Base-by-base conservation (phyloP, 257 asterid genomes). In the Solanum chmielewskii region DNA sequence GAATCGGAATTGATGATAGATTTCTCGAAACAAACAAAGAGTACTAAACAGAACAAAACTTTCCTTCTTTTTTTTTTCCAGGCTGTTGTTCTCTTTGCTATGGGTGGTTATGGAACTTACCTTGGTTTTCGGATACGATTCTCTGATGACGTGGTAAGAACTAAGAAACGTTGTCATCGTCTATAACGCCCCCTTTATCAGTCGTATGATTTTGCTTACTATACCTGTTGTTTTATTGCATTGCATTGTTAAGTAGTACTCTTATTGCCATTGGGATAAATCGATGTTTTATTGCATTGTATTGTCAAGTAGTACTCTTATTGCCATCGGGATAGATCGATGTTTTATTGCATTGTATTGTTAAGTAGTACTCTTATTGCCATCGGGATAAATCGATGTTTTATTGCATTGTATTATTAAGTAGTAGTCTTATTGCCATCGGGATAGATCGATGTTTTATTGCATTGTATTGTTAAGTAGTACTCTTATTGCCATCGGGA, bases 61-160 rank as follows among this genome's bases (percentile, higher is more conserved):
- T 49, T 7, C 60, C 60, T 87, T 27, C 27, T 27, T 27, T 7
- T 47, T 49, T 69, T 16, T 31, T 47, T 89, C 86, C 87, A 97
- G 98, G 98, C 99, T 66, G 98, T 97, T 68, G 98, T 95, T 89
- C 93, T 97, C 81, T 93, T 95, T 88, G 98, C 98, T 49, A 95
- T 97, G 99, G 99, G 99, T 66, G 98, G 99, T 76, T 97, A 95
- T 83, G 99, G 98, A 49, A 94, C 98, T 82, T 95, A 95, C 88
- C 91, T 97, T 88, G 98, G 99, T 70, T 94, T 95, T 59, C 95
- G 98, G 81, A 95, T 97, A 70, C 96, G 96, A 33, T 89, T 95
- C 88, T 94, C 98, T 2, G 91, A 94, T 87, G 91, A 95, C 83
- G 91, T 90, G 92, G 99, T 97, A 92, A 85, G 90, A 88, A 71